phyloP scores from a whole-genome alignment of 257 asterid genomes.

The Lavandula angustifolia region DNA sequence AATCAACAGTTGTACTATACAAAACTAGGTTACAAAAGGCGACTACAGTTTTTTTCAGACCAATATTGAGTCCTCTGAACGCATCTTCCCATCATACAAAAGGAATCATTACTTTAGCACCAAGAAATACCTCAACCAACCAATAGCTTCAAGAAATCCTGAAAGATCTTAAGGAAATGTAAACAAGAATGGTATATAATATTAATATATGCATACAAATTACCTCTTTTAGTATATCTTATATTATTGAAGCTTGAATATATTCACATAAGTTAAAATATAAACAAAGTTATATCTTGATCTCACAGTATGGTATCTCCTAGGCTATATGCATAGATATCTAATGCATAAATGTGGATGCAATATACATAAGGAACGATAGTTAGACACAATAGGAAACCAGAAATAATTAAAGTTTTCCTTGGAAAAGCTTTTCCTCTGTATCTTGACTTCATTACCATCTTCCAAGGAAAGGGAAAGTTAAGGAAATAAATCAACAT shows the following conservation, averaged over 20 bases:
- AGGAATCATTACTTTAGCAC: too few relatives aligned
- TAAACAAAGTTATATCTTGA: neutral
- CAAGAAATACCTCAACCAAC: neutral
- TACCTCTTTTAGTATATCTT: neutral
- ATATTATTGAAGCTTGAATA: neutral
- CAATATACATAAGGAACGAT: neutral
- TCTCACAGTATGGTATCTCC: neutral
- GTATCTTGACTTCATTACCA: neutral
- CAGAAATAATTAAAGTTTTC: neutral
- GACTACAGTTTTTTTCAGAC: too few relatives aligned
- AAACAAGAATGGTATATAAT: conserved; percentile 1
- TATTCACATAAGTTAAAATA: neutral
- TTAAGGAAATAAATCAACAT: neutral
- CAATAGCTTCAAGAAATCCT: neutral
- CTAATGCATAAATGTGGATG: neutral
- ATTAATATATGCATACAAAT: neutral
- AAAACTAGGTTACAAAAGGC: too few relatives aligned
- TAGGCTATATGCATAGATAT: neutral
- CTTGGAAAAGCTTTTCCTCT: neutral
- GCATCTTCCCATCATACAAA: too few relatives aligned
- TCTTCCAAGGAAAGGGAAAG: neutral
- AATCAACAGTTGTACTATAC: too few relatives aligned
- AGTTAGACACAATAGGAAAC: too few relatives aligned
- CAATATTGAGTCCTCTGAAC: too few relatives aligned
- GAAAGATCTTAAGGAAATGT: neutral